Evolutionary conservation across 1,139 yeast genomes (phyloP).

Genomic region (Sugiyamaella sp.): DNA sequence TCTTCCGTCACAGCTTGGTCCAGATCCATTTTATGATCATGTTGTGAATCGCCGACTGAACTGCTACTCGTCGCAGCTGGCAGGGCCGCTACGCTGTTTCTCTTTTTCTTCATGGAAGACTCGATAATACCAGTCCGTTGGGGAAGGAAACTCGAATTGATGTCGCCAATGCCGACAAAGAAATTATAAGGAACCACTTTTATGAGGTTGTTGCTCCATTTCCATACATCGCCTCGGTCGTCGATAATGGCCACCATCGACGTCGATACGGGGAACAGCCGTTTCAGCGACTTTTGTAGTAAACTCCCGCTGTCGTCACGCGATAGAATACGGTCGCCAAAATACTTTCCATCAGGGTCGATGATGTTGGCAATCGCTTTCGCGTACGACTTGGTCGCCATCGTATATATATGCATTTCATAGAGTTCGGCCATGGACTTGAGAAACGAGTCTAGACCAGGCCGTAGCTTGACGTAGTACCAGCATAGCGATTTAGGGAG

Average conservation of each 20-base stretch:
- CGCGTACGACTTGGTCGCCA: slow-evolving; percentile 98
- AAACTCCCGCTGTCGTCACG: slow-evolving; percentile 95
- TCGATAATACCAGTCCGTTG: slow-evolving; percentile 49
- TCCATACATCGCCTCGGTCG: slow-evolving; percentile 99
- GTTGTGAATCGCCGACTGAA: neutral
- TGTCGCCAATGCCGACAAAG: slow-evolving; percentile 97
- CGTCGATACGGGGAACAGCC: slow-evolving; percentile 94
- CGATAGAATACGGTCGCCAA: slow-evolving; percentile 88
- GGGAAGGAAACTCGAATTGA: slow-evolving; percentile 89
- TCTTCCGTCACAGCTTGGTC: no score
- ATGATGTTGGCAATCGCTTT: slow-evolving; percentile 85
- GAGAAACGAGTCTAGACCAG: slow-evolving; percentile 78
- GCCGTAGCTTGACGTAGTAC: slow-evolving; percentile 92
- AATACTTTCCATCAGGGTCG: slow-evolving; percentile 83
- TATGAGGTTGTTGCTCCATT: slow-evolving; percentile 89
- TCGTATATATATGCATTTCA: slow-evolving; percentile 94
- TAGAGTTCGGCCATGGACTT: slow-evolving; percentile 62
- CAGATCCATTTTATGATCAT: slow-evolving; percentile 15
- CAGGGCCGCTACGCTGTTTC: slow-evolving; percentile 23
- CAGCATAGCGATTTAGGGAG: slow-evolving; percentile 54
- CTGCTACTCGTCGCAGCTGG: no score
- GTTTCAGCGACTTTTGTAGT: slow-evolving; percentile 82
- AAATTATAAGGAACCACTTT: slow-evolving; percentile 95
- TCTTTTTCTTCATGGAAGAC: slow-evolving; percentile 19
- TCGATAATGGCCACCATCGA: slow-evolving; percentile 96